Percentiles rank a stretch among this genome's conserved stretches.
Evolutionary conservation across 2,329 filamentous ascomycete species (phyloP).

Genomic region (Daldinia sp.): DNA sequence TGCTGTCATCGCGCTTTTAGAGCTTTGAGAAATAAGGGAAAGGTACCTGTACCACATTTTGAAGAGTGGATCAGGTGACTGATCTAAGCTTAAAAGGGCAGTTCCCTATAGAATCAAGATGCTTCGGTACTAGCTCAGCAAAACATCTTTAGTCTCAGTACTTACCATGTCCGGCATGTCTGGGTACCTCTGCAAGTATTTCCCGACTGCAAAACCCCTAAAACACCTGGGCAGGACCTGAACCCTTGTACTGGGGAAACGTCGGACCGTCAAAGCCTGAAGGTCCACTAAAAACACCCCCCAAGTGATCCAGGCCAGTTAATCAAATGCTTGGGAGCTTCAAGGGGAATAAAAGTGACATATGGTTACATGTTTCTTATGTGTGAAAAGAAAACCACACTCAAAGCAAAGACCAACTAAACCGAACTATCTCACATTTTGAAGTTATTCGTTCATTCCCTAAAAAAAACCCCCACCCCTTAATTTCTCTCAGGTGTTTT

Average conservation of each 20-base stretch:
- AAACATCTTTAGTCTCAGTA: background rate
- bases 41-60: conserved; percentile 14
- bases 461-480: conserved; percentile 6
- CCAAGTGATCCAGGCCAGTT: conserved; percentile 25
- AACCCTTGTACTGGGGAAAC: conserved; percentile 44
- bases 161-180: no score
- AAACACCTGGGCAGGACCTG: background rate
- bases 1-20: conserved; percentile 19
- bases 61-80: background rate
- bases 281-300: conserved; percentile 32
- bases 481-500: conserved; percentile 13
- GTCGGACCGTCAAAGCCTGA: conserved; percentile 42
- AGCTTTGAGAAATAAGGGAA: conserved; percentile 5
- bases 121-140: no score
- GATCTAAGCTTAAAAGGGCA: conserved; percentile 1
- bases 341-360: conserved; percentile 37
- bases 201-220: background rate
- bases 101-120: background rate
- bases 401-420: conserved; percentile 21
- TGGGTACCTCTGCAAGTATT: background rate
- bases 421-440: conserved; percentile 12
- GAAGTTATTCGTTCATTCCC: conserved; percentile 19
- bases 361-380: conserved; percentile 17
- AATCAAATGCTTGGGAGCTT: conserved; percentile 38
- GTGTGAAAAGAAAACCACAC: conserved; percentile 28